Conservation (phyloP, 129 eudicot genomes). For the Escallonia rubra region DNA sequence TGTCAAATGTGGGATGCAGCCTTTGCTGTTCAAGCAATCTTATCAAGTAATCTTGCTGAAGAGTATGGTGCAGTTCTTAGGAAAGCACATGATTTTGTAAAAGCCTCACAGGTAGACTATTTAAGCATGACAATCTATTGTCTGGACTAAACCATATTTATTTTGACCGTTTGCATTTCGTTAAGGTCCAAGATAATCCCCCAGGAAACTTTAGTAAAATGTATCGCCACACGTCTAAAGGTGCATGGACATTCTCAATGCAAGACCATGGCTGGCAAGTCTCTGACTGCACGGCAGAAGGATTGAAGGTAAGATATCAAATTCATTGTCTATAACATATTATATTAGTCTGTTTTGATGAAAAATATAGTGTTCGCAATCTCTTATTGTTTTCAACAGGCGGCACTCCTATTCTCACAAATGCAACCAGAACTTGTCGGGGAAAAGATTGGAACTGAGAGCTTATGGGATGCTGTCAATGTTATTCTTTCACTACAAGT, state of each 20-base stretch:
- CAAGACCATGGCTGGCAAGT: conserved; percentile 72
- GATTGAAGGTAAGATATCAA: conserved; percentile 39
- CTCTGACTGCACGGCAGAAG: conserved; percentile 82
- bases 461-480: conserved; percentile 58
- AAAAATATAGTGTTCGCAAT: too few species aligned
- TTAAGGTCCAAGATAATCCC: conserved; percentile 48
- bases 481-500: conserved; percentile 67
- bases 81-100: conserved; percentile 60
- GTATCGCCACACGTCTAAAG: conserved; percentile 60
- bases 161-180: neutral
- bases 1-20: conserved; percentile 73
- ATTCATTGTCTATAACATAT: too few species aligned
- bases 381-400: conserved; percentile 16
- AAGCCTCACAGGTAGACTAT: conserved; percentile 55
- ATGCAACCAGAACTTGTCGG: conserved; percentile 41
- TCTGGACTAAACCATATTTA: conserved; percentile 8
- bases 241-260: conserved; percentile 66
- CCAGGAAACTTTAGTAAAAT: conserved; percentile 38
- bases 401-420: conserved; percentile 45
- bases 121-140: neutral
- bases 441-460: conserved; percentile 28
- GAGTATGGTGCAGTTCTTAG: conserved; percentile 41
- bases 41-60: conserved; percentile 36
- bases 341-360: too few species aligned
- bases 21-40: conserved; percentile 62